Base-by-base conservation (phyloP, 768 basidiomycete species). In the Neoboletus subvelutipes region DNA sequence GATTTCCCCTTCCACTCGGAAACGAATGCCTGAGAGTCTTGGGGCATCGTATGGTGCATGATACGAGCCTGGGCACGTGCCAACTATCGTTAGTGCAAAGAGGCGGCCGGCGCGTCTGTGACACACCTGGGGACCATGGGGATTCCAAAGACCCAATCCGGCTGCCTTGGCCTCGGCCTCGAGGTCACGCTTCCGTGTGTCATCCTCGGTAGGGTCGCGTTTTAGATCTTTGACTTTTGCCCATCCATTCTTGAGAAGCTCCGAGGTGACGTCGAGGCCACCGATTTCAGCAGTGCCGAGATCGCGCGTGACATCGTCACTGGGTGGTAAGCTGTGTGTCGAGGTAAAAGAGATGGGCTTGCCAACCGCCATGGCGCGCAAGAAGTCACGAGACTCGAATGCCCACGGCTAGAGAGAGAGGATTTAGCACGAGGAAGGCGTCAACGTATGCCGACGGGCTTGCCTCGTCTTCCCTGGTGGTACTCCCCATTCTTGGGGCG, bases 211-310 rank as follows among this genome's bases (percentile, higher is more conserved):
- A 18, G 85, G 82, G 41, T 95, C 92, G 20, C 90, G 84, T 72
- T 88, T 94, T 42, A 81, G 73, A 59, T 98, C 96, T 72, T 97
- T 93, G 42, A 94, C 76, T 74, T 91, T 95, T 12, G 84, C 92
- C 94, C 94, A 98, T n/a, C 96, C 97, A 58, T 82, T 83, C 67
- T 80, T 84, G 40, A 98, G 79, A n/a, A 96, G 71, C 68, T 94
- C 90, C 0, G 80, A 78, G 5, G 85, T 78, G 22, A 95, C 72
- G 65, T 95, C 92, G 51, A 84, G 69, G 8, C 88, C 90, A 46
- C 77, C 81, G 37, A 92, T 81, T 57, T 91, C 87, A 18, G 83
- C 90, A 29, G 76, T 80, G 29, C 92, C 93, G 51, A 94, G 78
- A 71, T 94, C 94, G 60, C 92, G 87, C 28, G 85, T 80, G 37